Conservation (phyloP, 345 rosid species). For the Angophora floribunda region DNA sequence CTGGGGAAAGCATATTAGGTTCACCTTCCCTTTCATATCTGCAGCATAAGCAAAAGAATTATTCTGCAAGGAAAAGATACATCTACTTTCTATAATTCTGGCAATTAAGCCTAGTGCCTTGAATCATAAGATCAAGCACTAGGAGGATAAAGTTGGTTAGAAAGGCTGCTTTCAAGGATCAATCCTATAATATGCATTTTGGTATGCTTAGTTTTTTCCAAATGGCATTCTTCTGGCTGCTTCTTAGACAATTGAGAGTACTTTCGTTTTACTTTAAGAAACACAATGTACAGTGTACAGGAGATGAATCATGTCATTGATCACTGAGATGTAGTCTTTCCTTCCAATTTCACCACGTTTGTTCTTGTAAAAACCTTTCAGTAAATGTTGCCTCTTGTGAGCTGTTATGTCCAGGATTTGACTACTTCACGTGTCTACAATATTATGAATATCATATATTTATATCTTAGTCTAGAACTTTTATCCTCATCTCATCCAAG, state of each 20-base stretch:
- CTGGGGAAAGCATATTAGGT: conserved; percentile 75
- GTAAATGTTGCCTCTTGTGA: neutral
- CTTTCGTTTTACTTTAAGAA: neutral
- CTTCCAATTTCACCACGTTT: neutral
- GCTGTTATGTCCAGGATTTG: neutral
- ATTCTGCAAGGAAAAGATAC: neutral
- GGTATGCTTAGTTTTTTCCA: neutral
- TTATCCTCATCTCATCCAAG: neutral
- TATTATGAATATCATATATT: neutral
- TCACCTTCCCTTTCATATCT: conserved; percentile 92
- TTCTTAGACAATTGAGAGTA: neutral
- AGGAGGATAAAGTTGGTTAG: neutral
- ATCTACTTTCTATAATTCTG: neutral
- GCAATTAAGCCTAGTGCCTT: neutral
- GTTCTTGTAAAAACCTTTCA: neutral
- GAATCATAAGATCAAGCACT: neutral
- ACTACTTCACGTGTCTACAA: neutral
- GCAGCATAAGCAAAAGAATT: neutral
- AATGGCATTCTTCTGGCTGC: neutral
- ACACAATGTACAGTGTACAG: neutral
- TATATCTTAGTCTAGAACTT: neutral
- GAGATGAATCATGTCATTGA: neutral
- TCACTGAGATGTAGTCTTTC: neutral
- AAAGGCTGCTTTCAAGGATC: neutral
- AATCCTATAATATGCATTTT: neutral